Evolutionary conservation across 345 rosid species (phyloP), one percentile per base, ranked within the genome.

Genomic region (Eucalyptus polybractea): DNA sequence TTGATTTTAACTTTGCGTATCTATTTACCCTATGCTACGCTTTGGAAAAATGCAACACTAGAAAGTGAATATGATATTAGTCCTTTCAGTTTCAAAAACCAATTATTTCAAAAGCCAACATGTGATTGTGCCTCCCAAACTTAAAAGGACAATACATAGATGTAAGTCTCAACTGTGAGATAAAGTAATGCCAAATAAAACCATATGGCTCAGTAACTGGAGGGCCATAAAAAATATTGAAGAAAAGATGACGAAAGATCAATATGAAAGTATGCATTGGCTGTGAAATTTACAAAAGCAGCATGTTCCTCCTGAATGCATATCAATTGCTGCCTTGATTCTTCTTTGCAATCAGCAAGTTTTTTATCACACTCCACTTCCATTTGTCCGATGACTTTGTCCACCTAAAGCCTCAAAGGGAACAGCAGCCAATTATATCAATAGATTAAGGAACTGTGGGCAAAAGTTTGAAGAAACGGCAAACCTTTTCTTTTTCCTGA

Each of bases 401-500:
- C 96, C 88, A 93, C 94, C 98, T 95, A 95, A 93, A 92, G 69
- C 88, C 88, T 83, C 81, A 89, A 89, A 87, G 60, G 54, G 87
- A 31, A 51, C 54, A 45, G 87, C 89, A 50, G 85, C 87, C 72
- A 83, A 91, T 89, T 89, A 49, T 86, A 54, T 87, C 51, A 62
- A 88, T 31, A 80, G 51, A 42, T 56, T 14, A 88, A 42, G 72
- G 87, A 86, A 88, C 56, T 87, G 9, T 76, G 8, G 47, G 47
- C 29, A 40, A 69, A 27, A 88, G 89, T 54, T 88, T 8, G 88
- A 24, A 86, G 86, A 87, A 42, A 72, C 62, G 88, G 72, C 91
- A 86, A 88, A 96, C 98, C 98, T 96, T 96, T 91, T 94, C 94
- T 87, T 94, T 93, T 89, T 95, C 96, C 91, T 90, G 88, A 89